Base-by-base conservation (phyloP, 768 basidiomycete species). In the Mycena sanguinolenta region DNA sequence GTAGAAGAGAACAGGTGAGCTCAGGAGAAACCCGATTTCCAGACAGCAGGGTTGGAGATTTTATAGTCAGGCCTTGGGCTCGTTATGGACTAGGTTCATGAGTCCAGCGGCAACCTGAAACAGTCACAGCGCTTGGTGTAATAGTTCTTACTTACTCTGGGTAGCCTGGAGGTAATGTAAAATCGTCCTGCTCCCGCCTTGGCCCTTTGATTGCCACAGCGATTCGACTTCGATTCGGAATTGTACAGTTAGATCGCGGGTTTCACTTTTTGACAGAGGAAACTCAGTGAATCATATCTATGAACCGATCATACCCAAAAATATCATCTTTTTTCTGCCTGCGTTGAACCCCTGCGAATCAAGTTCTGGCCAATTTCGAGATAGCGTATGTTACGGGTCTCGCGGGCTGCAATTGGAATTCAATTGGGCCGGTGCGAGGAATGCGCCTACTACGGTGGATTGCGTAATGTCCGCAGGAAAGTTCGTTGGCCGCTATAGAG, bases 361-460 rank as follows among this genome's bases (percentile, higher is more conserved):
- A n/a, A 44, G 42, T n/a, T n/a, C n/a, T n/a, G n/a, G n/a, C n/a
- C n/a, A n/a, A n/a, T 19, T 44, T 19, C 42, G 42, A 44, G 21
- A 44, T 44, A 44, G 42, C 42, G 17, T 7, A 5, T 44, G 42
- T 44, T 44, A 21, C 42, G 42, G 42, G 42, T 44, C n/a, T n/a
- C n/a, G n/a, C 42, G 21, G 21, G 42, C 42, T n/a, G n/a, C n/a
- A n/a, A n/a, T n/a, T n/a, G 42, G 42, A 19, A 14, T 44, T 14
- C 42, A 19, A 44, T 44, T 44, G 42, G 42, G 42, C 42, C 42
- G 42, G 42, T 44, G 36, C 36, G 28, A 55, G 54, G 19, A 55
- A 58, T 58, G 55, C 55, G 55, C 55, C 12, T 58, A 58, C 58
- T 58, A 58, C 58, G 58, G 58, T 42, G 58, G 58, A 58, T 42